Evolutionary conservation across 768 basidiomycete species (phyloP).

Genomic region (Hygrophorus pudorinus): DNA sequence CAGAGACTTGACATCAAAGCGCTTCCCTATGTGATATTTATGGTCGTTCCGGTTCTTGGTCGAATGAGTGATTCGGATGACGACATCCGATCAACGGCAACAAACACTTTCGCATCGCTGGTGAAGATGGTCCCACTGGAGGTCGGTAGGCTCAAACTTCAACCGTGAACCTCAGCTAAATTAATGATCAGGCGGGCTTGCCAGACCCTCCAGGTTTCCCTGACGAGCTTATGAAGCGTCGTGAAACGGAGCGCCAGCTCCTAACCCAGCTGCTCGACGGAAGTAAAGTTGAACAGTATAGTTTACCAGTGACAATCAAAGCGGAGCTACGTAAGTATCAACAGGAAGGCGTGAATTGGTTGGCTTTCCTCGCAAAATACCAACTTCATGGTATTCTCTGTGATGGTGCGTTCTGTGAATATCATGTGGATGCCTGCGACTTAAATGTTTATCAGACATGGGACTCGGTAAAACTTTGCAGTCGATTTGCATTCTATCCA

Average conservation of each 20-base stretch:
- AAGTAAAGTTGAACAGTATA: slow-evolving; percentile 85
- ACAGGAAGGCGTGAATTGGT: slow-evolving; percentile 97
- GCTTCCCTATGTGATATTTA: slow-evolving; percentile 91
- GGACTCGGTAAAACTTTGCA: slow-evolving; percentile 97
- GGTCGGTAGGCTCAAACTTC: slow-evolving; percentile 31
- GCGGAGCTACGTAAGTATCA: slow-evolving; percentile 96
- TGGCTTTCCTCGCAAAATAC: slow-evolving; percentile 96
- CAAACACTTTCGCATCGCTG: slow-evolving; percentile 94
- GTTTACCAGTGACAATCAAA: slow-evolving; percentile 78
- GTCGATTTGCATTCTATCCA: slow-evolving; percentile 92
- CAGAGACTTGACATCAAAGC: slow-evolving; percentile 89
- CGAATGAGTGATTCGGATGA: slow-evolving; percentile 95
- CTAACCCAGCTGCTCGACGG: slow-evolving; percentile 91
- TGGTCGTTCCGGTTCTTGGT: slow-evolving; percentile 92
- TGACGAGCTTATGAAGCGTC: slow-evolving; percentile 72
- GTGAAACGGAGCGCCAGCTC: slow-evolving; percentile 85
- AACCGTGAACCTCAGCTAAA: background rate
- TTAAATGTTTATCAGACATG: slow-evolving; percentile 61
- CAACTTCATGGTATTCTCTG: slow-evolving; percentile 97
- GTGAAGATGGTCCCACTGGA: slow-evolving; percentile 99
- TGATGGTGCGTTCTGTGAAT: slow-evolving; percentile 54
- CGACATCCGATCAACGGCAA: slow-evolving; percentile 84
- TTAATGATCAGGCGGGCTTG: slow-evolving; percentile 64
- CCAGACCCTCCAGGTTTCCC: slow-evolving; percentile 94
- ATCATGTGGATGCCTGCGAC: background rate